Conservation (phyloP, 768 basidiomycete genomes). For the Leccinellum luteum region DNA sequence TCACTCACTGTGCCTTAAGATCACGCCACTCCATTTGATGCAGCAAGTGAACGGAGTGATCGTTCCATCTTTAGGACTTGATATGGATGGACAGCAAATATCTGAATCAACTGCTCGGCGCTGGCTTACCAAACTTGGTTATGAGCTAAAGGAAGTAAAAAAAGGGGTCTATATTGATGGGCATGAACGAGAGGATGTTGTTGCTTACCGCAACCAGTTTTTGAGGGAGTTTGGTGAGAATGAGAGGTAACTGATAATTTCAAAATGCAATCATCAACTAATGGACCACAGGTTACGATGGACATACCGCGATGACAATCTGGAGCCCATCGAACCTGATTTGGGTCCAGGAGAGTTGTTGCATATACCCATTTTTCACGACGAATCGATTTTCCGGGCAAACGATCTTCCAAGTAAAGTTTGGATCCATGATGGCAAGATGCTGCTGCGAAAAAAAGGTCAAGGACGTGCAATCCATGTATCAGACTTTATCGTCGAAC, state of each 20-base stretch:
- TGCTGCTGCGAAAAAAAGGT: slow-evolving; percentile 28
- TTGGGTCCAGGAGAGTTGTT: not conserved
- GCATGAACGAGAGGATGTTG: slow-evolving; percentile 25
- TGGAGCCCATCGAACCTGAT: not conserved
- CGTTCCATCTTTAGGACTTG: not conserved
- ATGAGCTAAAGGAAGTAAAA: slow-evolving; percentile 21
- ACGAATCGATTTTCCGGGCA: slow-evolving; percentile 21
- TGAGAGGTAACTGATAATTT: not conserved
- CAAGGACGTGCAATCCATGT: slow-evolving; percentile 37
- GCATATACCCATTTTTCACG: slow-evolving; percentile 11
- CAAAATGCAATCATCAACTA: not conserved
- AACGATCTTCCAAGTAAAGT: slow-evolving; percentile 12
- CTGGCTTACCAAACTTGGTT: slow-evolving; percentile 35
- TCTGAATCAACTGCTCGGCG: slow-evolving; percentile 22
- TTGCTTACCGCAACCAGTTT: slow-evolving; percentile 6
- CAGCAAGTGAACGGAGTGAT: not conserved
- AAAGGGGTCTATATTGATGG: slow-evolving; percentile 29
- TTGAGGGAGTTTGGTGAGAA: not conserved
- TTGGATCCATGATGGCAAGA: slow-evolving; percentile 1
- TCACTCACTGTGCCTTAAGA: not conserved
- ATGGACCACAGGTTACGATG: not conserved
- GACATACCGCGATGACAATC: not conserved
- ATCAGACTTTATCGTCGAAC: slow-evolving; percentile 40
- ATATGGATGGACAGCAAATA: not conserved
- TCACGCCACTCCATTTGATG: not conserved